Evolutionary conservation across 768 basidiomycete species (phyloP).

Genomic region (Trametes cinnabarina): DNA sequence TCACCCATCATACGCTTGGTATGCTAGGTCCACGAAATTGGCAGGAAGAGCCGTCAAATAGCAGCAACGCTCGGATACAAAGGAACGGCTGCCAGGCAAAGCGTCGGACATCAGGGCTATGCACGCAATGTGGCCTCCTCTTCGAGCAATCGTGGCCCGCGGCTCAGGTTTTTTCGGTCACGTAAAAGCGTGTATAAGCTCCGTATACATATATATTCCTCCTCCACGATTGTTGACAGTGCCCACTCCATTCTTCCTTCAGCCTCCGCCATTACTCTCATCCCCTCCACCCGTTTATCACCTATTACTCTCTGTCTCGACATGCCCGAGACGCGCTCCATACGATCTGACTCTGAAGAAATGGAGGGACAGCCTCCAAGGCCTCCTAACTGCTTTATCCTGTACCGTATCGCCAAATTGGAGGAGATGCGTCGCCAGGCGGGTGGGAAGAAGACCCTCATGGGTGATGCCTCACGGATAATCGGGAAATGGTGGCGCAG

Average conservation of each 20-base stretch:
- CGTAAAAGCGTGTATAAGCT: no score
- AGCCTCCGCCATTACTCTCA: no score
- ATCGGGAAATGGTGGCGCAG: conserved; percentile 11
- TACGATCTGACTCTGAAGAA: no score
- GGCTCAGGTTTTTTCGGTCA: no score
- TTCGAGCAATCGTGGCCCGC: background rate
- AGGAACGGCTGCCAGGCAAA: background rate
- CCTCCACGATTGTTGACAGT: no score
- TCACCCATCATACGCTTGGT: background rate
- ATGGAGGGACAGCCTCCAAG: background rate
- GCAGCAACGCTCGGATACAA: background rate
- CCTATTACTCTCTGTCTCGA: no score
- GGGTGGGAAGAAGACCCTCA: conserved; percentile 1
- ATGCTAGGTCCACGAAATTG: no score
- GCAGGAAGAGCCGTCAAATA: background rate
- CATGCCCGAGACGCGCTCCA: no score
- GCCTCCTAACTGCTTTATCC: conserved; percentile 9
- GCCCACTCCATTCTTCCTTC: no score
- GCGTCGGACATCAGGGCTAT: background rate
- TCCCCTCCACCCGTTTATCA: no score
- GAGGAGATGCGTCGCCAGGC: conserved; percentile 1
- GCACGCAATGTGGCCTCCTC: background rate
- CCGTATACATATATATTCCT: no score
- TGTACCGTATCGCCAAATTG: conserved; percentile 10
- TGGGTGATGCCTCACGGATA: conserved; percentile 15